Evolutionary conservation across 345 rosid species (phyloP).

Genomic region (Salix brachista): DNA sequence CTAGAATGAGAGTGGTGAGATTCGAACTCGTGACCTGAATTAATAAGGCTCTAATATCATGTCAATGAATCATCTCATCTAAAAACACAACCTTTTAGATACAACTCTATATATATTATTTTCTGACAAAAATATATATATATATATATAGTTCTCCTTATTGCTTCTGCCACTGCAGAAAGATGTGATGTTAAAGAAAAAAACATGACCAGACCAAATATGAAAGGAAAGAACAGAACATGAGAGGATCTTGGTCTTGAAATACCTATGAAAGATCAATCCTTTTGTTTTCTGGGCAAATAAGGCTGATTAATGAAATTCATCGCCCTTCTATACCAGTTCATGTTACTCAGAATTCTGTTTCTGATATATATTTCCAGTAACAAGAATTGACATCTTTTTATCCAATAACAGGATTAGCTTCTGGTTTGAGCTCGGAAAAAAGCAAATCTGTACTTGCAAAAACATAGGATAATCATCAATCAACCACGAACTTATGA

Average conservation of each 20-base stretch:
- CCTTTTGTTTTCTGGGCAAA: not conserved
- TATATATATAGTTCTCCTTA: too few relatives aligned
- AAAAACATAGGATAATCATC: not conserved
- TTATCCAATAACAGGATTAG: not conserved
- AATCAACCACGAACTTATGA: not conserved
- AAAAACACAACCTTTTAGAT: accelerated
- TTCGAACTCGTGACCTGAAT: too few relatives aligned
- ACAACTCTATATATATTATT: too few relatives aligned
- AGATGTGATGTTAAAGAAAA: not conserved
- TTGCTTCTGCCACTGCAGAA: too few relatives aligned
- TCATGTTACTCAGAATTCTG: too few relatives aligned
- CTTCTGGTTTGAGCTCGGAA: not conserved
- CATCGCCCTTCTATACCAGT: too few relatives aligned
- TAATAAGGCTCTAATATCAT: accelerated
- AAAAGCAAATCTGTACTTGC: not conserved
- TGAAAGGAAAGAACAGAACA: not conserved
- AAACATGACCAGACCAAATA: not conserved
- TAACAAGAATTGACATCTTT: not conserved
- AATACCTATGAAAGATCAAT: not conserved
- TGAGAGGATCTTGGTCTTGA: not conserved
- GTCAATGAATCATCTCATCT: accelerated
- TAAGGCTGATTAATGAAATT: too few relatives aligned
- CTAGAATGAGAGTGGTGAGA: too few relatives aligned
- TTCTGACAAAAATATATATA: too few relatives aligned
- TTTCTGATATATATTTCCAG: too few relatives aligned